Conservation (phyloP, 179 eudicot species). For the Nepenthes alata region DNA sequence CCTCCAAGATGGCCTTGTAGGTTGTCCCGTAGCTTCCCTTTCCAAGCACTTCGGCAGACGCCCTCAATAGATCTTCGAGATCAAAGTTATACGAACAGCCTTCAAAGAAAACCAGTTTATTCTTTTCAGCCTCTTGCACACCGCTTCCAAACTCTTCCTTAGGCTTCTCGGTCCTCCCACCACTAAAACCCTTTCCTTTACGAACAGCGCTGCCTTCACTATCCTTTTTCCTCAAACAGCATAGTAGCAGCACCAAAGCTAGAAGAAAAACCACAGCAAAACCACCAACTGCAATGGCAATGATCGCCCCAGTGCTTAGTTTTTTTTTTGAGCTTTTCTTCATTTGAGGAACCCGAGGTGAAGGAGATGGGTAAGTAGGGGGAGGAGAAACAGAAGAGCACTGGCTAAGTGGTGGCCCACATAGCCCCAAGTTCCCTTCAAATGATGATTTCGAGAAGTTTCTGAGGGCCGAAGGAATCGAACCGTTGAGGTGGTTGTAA, state of each 20-base stretch:
- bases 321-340: constrained; percentile 18
- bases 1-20: constrained; percentile 53
- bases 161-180: constrained; percentile 57
- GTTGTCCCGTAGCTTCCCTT: constrained; percentile 68
- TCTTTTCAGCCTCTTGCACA: constrained; percentile 60
- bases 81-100: constrained; percentile 55
- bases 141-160: constrained; percentile 66
- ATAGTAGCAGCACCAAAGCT: constrained; percentile 22
- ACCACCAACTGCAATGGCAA: constrained; percentile 56
- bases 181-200: constrained; percentile 42
- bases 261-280: constrained; percentile 28
- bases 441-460: constrained; percentile 58
- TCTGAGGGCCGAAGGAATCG: constrained; percentile 50
- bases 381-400: constrained; percentile 41
- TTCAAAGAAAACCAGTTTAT: constrained; percentile 46
- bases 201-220: constrained; percentile 21
- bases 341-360: constrained; percentile 15
- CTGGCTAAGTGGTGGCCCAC: constrained; percentile 53
- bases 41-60: constrained; percentile 68
- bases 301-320: constrained; percentile 39
- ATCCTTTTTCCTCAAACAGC: constrained; percentile 46
- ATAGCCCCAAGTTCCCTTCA: constrained; percentile 47
- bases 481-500: constrained; percentile 65
- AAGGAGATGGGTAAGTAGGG: constrained; percentile 30
- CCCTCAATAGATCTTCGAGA: constrained; percentile 61